phyloP scores from a whole-genome alignment of 2,329 filamentous ascomycete genomes.

The Fusarium stilboides region DNA sequence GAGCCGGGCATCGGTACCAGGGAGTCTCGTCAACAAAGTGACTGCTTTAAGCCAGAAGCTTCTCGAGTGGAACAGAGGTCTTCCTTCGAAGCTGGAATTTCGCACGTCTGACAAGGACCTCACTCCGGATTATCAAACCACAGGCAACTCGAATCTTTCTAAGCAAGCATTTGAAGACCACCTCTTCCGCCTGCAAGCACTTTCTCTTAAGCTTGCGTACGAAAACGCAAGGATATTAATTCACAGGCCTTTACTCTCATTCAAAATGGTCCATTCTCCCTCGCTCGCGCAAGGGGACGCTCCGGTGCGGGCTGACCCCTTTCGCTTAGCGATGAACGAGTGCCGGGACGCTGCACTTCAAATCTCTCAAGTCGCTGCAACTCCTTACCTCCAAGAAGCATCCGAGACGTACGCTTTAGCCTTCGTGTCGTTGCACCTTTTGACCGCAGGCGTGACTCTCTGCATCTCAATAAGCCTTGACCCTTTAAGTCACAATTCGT shows the following conservation, averaged over 20 bases:
- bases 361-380: neutral
- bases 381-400: neutral
- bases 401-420: neutral
- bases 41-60: constrained; percentile 1
- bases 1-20: neutral
- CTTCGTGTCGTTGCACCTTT: neutral
- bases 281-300: neutral
- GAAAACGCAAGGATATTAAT: constrained; percentile 54
- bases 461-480: neutral
- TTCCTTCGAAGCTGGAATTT: constrained; percentile 9
- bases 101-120: no score
- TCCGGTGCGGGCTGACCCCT: rapidly evolving
- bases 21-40: constrained; percentile 4
- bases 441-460: neutral
- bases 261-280: neutral
- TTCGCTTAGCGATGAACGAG: neutral
- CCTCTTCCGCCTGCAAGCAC: constrained; percentile 52
- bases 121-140: neutral
- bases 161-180: constrained; percentile 26
- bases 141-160: neutral
- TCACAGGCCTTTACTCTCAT: constrained; percentile 42
- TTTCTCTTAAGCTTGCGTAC: constrained; percentile 53
- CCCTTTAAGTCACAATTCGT: neutral
- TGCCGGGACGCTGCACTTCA: neutral
- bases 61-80: neutral